Base-by-base conservation (phyloP, 139 green algal genomes). In the Chlamydomonas asymmetrica region DNA sequence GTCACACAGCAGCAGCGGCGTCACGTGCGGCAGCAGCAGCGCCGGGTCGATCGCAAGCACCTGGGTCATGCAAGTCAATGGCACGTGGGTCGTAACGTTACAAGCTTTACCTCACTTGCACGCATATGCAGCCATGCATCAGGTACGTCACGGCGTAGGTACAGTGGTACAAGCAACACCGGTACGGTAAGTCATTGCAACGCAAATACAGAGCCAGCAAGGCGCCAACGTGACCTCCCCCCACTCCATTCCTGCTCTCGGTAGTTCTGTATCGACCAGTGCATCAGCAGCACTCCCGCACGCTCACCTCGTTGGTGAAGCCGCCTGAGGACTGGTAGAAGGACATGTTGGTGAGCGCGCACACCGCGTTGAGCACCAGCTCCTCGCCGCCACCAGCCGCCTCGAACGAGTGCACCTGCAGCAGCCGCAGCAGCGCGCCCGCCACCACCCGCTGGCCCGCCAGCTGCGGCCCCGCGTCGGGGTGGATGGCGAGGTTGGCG, bases 291-390 rank as follows among this genome's bases (percentile, higher is more conserved):
- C n/a, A n/a, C 31, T 16, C 57, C 7, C 57, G 18, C 25, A n/a
- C 13, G 0, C 79, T 5, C 32, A 85, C 77, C 73, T 84, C 56
- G 71, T 84, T 85, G 2, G 43, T 59, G 43, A 77, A 77, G 23
- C 71, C 71, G 20, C 23, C 67, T 18, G 75, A 63, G 3, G 37
- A 54, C n/a, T 85, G 66, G 75, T 90, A 90, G 74, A 82, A 90
- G 7, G 79, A 85, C 29, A 90, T 64, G 73, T 90, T 90, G 73
- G 79, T 90, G 45, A 88, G 65, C 13, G 73, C 73, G 50, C 77
- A 85, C 63, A 82, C 73, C 25, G 82, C 81, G 68, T 90, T 90
- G 66, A 90, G 76, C 25, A 90, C 79, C 41, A 90, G 69, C 82
- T 90, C 85, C 73, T 90, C 85, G 0, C 65, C 35, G 40, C 65